Base-by-base conservation (phyloP, 768 basidiomycete genomes). In the Amanita fuliginea region DNA sequence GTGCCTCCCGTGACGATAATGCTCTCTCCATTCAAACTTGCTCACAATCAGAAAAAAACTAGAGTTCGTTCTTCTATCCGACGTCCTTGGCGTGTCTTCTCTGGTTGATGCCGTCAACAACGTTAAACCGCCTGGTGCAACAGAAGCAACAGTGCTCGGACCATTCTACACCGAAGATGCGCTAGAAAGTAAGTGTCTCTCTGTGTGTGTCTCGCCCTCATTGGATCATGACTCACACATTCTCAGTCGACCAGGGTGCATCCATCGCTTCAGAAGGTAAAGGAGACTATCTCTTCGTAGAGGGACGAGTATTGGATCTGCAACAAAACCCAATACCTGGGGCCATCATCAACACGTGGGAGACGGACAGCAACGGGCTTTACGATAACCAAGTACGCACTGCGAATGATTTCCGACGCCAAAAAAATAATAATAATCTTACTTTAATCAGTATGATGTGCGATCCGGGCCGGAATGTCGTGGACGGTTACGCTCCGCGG, bases 11-110 rank as follows among this genome's bases (percentile, higher is more conserved):
- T n/a, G n/a, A n/a, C n/a, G n/a, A n/a, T 24, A 24, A 24, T 24
- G 5, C 22, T 24, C 22, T 24, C 9, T 22, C 8, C 16, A 4
- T 8, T 14, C 7, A 26, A 1, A 37, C 28, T 7, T 7, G 19
- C 45, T 40, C 21, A 28, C 33, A 16, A 33, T 22, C 36, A 9
- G 10, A 33, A 41, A 33, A 41, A 28, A 33, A 37, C 56, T 66
- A 71, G 89, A 93, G 60, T 86, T 86, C 62, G 89, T 93, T 57
- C 76, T 93, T 6, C 73, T 93, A n/a, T 89, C 86, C 1, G 90
- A 92, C 58, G 73, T 77, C 0, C 67, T 92, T 0, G 90, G 91
- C 4, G 76, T 86, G 2, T 90, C 87, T 0, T 71, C 83, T 0
- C 72, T 93, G 46, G 81, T 93, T 8, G 86, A 91, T 54, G 64